Conservation (phyloP, 352 stramenopile genomes). For the Peronospora farinosa region DNA sequence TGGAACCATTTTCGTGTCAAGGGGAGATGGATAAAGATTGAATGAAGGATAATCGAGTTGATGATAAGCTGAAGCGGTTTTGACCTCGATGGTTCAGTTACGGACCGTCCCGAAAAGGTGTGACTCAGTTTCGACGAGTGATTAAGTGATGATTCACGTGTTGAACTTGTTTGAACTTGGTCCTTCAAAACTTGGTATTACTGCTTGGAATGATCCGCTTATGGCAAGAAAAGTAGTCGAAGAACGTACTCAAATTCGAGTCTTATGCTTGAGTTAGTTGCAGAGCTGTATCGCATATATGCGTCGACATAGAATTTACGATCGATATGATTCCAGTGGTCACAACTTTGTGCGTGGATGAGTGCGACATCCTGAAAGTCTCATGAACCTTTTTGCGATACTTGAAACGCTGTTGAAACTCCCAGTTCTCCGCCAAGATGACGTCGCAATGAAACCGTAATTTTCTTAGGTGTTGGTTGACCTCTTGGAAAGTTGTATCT, state of each 20-base stretch:
- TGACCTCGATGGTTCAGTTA: conserved; percentile 19
- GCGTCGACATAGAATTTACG: neutral
- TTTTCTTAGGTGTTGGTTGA: neutral
- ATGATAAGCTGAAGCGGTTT: conserved; percentile 12
- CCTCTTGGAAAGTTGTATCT: no score
- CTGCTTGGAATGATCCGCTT: neutral
- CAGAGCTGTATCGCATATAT: neutral
- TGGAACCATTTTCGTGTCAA: conserved; percentile 17
- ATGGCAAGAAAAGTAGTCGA: conserved; percentile 1
- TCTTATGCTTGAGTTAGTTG: conserved; percentile 11
- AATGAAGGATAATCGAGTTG: conserved; percentile 19
- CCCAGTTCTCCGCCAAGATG: conserved; percentile 1
- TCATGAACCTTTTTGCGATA: conserved; percentile 24
- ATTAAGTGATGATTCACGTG: conserved; percentile 16
- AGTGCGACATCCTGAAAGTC: conserved; percentile 21
- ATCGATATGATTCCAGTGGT: neutral
- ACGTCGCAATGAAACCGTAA: neutral
- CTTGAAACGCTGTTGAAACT: conserved; percentile 28
- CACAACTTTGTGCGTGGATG: neutral
- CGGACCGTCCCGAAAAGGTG: conserved; percentile 12
- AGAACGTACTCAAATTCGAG: conserved; percentile 3
- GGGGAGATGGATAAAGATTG: conserved; percentile 12
- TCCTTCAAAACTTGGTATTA: neutral
- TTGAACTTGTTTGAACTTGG: conserved; percentile 3
- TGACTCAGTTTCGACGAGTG: conserved; percentile 13